These are phyloP conservation scores for Areca catechu DNA, from an alignment of 176 grass and related monocot genomes.

Conservation along the genomic window DNA sequence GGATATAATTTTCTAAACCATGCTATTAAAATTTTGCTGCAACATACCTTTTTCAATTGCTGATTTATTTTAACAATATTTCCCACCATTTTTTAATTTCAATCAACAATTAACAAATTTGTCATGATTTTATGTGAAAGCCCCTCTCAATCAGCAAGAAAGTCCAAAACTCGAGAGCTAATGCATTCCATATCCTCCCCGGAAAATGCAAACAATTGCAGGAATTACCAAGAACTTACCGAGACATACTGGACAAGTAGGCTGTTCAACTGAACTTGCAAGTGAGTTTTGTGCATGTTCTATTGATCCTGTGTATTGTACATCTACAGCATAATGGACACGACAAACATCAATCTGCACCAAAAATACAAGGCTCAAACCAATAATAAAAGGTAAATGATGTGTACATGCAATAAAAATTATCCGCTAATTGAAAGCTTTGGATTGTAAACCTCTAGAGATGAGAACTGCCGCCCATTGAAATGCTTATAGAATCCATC, in stretches of 20 bases:
- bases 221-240: constrained; percentile 32
- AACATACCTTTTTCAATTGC: too few relatives aligned
- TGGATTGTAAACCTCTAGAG: constrained; percentile 47
- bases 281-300: constrained; percentile 52
- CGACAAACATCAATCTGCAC: constrained; percentile 50
- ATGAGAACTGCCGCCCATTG: constrained; percentile 67
- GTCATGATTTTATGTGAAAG: too few relatives aligned
- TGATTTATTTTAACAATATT: too few relatives aligned
- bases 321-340: constrained; percentile 61
- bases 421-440: too few relatives aligned
- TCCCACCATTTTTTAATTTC: too few relatives aligned
- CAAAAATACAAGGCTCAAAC: too few relatives aligned
- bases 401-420: too few relatives aligned
- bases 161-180: not conserved
- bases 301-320: constrained; percentile 75
- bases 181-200: too few relatives aligned
- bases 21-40: too few relatives aligned
- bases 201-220: constrained; percentile 4
- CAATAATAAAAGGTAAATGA: too few relatives aligned
- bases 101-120: too few relatives aligned
- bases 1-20: too few relatives aligned
- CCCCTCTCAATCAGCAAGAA: not conserved
- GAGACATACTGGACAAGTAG: constrained; percentile 60
- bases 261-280: constrained; percentile 57
- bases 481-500: constrained; percentile 79